A percentile compares a stretch with the other conserved stretches of the same genome.
Evolutionary conservation across 257 asterid genomes (phyloP).

Genomic region (Solanum commersonii): DNA sequence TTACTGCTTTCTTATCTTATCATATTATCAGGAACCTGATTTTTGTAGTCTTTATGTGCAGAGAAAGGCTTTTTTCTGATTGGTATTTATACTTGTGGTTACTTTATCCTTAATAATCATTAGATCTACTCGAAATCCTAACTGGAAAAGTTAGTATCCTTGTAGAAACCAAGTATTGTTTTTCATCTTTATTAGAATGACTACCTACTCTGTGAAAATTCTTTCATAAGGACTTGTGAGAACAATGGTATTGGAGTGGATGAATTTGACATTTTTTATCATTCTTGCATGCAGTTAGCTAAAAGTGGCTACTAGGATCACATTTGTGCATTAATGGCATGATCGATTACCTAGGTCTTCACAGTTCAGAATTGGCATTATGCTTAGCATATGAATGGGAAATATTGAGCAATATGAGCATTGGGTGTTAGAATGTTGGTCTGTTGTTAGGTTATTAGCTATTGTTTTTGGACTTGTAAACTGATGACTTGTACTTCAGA

Average conservation of each 20-base stretch:
- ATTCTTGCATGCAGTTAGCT: not conserved
- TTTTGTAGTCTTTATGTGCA: not conserved
- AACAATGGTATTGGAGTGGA: not conserved
- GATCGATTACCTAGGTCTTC: not conserved
- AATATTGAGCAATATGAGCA: not conserved
- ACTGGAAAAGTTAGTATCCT: not conserved
- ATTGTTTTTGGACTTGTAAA: not conserved
- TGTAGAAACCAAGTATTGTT: not conserved
- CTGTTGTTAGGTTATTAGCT: not conserved
- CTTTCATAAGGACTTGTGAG: not conserved
- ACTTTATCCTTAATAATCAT: not conserved
- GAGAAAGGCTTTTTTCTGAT: not conserved
- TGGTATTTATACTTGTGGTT: not conserved
- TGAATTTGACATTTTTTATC: not conserved
- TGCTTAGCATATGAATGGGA: too few species aligned
- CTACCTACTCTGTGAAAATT: not conserved
- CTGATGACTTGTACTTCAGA: not conserved
- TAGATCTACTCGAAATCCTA: not conserved
- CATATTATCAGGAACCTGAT: not conserved
- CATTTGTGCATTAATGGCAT: not conserved
- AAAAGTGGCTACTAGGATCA: not conserved
- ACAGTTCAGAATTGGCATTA: not conserved
- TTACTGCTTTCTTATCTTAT: not conserved
- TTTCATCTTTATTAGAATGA: not conserved
- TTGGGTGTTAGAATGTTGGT: not conserved